A percentile compares a stretch with the other conserved stretches of the same genome.
Evolutionary conservation across 495 filamentous ascomycete species (phyloP).

Genomic region (Neurospora pannonica): DNA sequence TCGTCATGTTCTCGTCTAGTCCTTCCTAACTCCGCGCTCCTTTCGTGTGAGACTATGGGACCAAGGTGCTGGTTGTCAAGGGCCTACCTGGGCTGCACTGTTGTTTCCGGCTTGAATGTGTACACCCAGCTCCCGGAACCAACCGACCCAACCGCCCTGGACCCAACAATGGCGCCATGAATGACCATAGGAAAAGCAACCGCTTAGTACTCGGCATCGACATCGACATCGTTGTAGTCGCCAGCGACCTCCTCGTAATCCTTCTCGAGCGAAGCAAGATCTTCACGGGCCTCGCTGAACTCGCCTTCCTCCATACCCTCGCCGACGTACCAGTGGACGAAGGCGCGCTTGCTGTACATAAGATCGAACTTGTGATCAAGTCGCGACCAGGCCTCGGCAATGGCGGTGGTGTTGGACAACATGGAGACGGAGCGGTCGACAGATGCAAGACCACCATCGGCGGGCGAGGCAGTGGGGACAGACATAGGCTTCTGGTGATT

Average conservation of each 20-base stretch:
- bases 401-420: slow-evolving; percentile 87
- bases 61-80: neutral
- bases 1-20: neutral
- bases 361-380: slow-evolving; percentile 92
- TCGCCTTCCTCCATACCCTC: slow-evolving; percentile 96
- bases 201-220: slow-evolving; percentile 62
- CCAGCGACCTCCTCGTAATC: slow-evolving; percentile 88
- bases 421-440: slow-evolving; percentile 85
- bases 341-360: slow-evolving; percentile 93
- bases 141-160: neutral
- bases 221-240: slow-evolving; percentile 59
- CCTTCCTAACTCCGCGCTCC: neutral
- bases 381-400: slow-evolving; percentile 82
- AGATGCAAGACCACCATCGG: slow-evolving; percentile 61
- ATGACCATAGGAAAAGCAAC: neutral
- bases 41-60: neutral
- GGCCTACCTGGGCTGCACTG: neutral
- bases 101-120: neutral
- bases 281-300: slow-evolving; percentile 84
- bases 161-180: neutral
- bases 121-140: neutral
- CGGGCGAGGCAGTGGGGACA: slow-evolving; percentile 52
- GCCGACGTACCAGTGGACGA: slow-evolving; percentile 93
- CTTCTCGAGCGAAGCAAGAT: slow-evolving; percentile 80
- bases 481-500: slow-evolving; percentile 81